Base-by-base conservation (phyloP, 257 asterid species). In the Jacaranda mimosifolia region DNA sequence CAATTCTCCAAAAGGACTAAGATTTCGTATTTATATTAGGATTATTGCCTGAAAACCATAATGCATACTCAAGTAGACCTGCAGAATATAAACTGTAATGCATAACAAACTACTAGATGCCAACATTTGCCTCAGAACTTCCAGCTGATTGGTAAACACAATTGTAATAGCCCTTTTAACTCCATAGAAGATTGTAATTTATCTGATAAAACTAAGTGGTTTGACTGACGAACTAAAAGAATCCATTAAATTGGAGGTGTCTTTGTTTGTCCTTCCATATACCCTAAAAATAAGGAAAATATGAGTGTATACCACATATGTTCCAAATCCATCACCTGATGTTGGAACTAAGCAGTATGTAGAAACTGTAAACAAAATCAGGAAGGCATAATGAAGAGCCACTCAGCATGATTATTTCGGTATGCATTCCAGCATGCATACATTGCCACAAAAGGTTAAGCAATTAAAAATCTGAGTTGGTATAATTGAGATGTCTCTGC, bases 201-300 rank as follows among this genome's bases (percentile, higher is more conserved):
- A 26, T 19, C 69, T 18, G 69, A 55, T 43, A 60, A 35, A 73
- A 49, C 45, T 51, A 75, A 32, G 32, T 46, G 46, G 17, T 42
- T 66, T 40, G 52, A 76, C 26, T 21, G 4, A 58, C 18, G 32
- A 79, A 82, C 67, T 70, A 49, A 70, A 77, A 46, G 39, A 60
- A 57, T 57, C 65, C 62, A 64, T 39, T 14, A 32, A 68, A 17
- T 17, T 51, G 72, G 43, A 49, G 71, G 46, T 71, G 63, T 38
- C 76, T 63, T 26, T 26, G 32, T 26, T 26, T 26, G 1, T 26
- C 1, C 32, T 26, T 2, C 1, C 32, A 26, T 26, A 26, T 1
- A 69, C 53, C 60, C 73, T 55, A 21, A 72, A 72, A 48, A 67
- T 49, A 63, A 68, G 36, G 55, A 48, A 71, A 59, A 66, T 7